Percentiles rank a stretch among this genome's conserved stretches.
phyloP scores from a whole-genome alignment of 352 stramenopile species.

The Elongisporangium senticosum region DNA sequence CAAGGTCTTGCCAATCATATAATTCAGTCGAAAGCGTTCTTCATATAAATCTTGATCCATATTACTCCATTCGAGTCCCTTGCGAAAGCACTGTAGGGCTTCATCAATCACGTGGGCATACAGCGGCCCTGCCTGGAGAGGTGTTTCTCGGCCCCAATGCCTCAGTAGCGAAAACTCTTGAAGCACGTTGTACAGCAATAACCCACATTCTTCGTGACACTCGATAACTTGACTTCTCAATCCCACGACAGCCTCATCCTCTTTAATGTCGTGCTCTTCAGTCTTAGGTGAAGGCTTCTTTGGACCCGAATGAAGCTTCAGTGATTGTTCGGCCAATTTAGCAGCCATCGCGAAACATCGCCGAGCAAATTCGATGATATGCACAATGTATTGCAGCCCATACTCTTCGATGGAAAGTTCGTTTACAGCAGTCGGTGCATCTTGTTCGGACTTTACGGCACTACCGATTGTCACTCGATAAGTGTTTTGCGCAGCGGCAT shows the following conservation, averaged over 20 bases:
- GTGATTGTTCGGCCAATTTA: slow-evolving; percentile 17
- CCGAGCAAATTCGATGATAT: slow-evolving; percentile 57
- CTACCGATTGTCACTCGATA: background rate
- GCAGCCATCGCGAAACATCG: slow-evolving; percentile 66
- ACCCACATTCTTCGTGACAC: slow-evolving; percentile 64
- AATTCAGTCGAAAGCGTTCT: slow-evolving; percentile 56
- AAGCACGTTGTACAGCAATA: slow-evolving; percentile 68
- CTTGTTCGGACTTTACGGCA: slow-evolving; percentile 1
- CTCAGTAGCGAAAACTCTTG: slow-evolving; percentile 59
- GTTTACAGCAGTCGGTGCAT: background rate
- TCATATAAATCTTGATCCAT: slow-evolving; percentile 33
- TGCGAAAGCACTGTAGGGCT: slow-evolving; percentile 34
- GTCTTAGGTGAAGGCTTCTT: slow-evolving; percentile 3
- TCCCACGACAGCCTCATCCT: slow-evolving; percentile 22
- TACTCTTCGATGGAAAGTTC: slow-evolving; percentile 38
- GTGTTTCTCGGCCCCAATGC: slow-evolving; percentile 7
- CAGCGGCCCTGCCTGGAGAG: slow-evolving; percentile 16
- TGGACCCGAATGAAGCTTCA: slow-evolving; percentile 1
- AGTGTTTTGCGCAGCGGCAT: slow-evolving; percentile 7
- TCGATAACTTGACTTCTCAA: slow-evolving; percentile 36
- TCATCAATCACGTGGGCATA: slow-evolving; percentile 25
- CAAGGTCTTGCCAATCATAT: slow-evolving; percentile 71
- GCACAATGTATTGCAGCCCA: slow-evolving; percentile 33
- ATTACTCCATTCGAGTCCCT: slow-evolving; percentile 27
- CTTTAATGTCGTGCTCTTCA: slow-evolving; percentile 9